These are phyloP conservation scores for Lyophyllum shimeji DNA, from an alignment of 768 basidiomycete genomes.

Conservation along the genomic window DNA sequence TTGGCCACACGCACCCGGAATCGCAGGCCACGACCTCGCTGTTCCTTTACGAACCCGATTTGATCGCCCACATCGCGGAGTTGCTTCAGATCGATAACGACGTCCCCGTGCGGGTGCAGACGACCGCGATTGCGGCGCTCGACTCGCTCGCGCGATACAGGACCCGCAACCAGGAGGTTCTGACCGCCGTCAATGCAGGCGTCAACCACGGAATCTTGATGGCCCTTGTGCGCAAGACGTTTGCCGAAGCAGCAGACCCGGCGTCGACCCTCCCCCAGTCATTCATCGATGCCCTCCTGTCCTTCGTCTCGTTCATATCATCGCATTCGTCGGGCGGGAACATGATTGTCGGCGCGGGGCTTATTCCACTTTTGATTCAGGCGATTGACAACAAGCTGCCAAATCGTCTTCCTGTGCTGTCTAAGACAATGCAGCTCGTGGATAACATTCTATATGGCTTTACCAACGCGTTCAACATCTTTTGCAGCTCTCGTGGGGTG, in stretches of 20 bases:
- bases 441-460: constrained; percentile 93
- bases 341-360: constrained; percentile 93
- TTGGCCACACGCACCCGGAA: constrained; percentile 85
- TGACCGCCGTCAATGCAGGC: constrained; percentile 89
- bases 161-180: constrained; percentile 78
- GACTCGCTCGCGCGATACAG: constrained; percentile 90
- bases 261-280: constrained; percentile 68
- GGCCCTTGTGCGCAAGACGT: constrained; percentile 82
- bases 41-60: constrained; percentile 93
- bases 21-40: constrained; percentile 74
- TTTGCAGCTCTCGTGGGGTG: constrained; percentile 82
- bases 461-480: constrained; percentile 82
- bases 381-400: constrained; percentile 78
- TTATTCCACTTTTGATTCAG: constrained; percentile 87
- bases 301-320: constrained; percentile 85
- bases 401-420: constrained; percentile 70
- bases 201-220: constrained; percentile 96
- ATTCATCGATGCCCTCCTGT: constrained; percentile 81
- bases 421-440: constrained; percentile 88
- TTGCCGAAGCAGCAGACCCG: constrained; percentile 66
- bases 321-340: constrained; percentile 84
- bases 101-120: constrained; percentile 73
- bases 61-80: constrained; percentile 86
- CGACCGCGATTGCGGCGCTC: constrained; percentile 83
- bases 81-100: constrained; percentile 79